Conservation (phyloP, 352 stramenopile species). For the Phytophthora europaea region DNA sequence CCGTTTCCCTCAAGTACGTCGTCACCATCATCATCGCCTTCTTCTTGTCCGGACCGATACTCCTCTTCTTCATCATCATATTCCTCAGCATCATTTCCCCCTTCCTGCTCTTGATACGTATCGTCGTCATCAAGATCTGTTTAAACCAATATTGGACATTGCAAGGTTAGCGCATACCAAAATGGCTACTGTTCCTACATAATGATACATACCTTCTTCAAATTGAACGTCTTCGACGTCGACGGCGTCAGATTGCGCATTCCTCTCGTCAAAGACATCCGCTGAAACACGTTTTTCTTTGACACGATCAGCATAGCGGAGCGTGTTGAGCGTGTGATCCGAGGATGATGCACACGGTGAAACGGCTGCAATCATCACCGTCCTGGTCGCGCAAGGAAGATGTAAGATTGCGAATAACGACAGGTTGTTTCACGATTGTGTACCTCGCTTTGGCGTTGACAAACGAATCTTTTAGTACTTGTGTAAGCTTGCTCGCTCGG, state of each 20-base stretch:
- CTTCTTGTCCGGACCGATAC: constrained; percentile 29
- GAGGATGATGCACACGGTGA: constrained; percentile 94
- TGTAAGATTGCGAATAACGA: constrained; percentile 7
- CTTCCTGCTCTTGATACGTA: constrained; percentile 48
- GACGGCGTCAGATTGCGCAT: constrained; percentile 40
- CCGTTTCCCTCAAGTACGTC: constrained; percentile 30
- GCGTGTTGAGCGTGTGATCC: constrained; percentile 98
- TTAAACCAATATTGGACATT: background rate
- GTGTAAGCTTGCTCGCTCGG: constrained; percentile 96
- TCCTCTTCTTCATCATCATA: constrained; percentile 32
- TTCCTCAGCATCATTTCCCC: constrained; percentile 37
- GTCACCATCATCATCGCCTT: constrained; percentile 32
- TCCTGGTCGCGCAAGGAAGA: constrained; percentile 51
- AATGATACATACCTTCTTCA: constrained; percentile 50
- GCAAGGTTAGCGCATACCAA: background rate
- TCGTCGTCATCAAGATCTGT: constrained; percentile 27
- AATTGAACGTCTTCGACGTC: constrained; percentile 71
- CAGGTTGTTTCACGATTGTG: background rate
- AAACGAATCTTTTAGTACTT: constrained; percentile 99
- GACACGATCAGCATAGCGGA: constrained; percentile 97
- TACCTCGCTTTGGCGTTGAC: constrained; percentile 93
- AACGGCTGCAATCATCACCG: constrained; percentile 97
- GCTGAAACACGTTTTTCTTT: constrained; percentile 95
- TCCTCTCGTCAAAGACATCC: constrained; percentile 67
- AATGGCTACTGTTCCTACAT: background rate